Evolutionary conservation across 352 stramenopile genomes (phyloP).

Genomic region (Phytopythium kandeliae): DNA sequence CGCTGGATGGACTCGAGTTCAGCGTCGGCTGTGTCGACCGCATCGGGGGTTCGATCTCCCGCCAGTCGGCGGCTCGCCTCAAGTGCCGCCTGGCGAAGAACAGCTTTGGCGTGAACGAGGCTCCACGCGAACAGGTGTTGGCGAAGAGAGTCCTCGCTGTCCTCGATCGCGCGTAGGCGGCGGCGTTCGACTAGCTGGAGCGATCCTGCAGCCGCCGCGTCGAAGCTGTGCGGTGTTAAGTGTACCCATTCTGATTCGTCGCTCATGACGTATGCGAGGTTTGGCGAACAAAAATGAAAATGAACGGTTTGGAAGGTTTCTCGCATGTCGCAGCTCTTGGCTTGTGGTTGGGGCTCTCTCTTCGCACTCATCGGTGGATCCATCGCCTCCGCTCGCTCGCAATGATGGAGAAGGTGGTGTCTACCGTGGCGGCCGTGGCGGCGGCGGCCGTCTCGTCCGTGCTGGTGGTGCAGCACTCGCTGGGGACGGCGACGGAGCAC

Average conservation of each 20-base stretch:
- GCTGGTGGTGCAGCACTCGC: slow-evolving; percentile 5
- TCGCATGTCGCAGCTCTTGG: neutral
- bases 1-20: neutral
- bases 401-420: slow-evolving; percentile 8
- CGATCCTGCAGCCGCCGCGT: too few relatives aligned
- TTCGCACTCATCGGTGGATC: too few relatives aligned
- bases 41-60: too few relatives aligned
- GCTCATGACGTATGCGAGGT: too few relatives aligned
- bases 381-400: neutral
- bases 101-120: neutral
- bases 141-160: neutral
- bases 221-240: too few relatives aligned
- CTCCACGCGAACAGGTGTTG: neutral
- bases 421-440: slow-evolving; percentile 7
- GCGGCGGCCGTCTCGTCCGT: slow-evolving; percentile 13
- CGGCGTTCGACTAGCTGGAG: too few relatives aligned
- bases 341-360: too few relatives aligned
- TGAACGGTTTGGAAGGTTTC: neutral
- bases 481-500: slow-evolving; percentile 8
- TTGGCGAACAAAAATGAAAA: too few relatives aligned
- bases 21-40: neutral
- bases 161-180: neutral
- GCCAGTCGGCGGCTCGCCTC: neutral
- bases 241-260: too few relatives aligned
- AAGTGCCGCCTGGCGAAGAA: neutral